Evolutionary conservation across 768 basidiomycete species (phyloP).

Genomic region (Panaeolus papilionaceus): DNA sequence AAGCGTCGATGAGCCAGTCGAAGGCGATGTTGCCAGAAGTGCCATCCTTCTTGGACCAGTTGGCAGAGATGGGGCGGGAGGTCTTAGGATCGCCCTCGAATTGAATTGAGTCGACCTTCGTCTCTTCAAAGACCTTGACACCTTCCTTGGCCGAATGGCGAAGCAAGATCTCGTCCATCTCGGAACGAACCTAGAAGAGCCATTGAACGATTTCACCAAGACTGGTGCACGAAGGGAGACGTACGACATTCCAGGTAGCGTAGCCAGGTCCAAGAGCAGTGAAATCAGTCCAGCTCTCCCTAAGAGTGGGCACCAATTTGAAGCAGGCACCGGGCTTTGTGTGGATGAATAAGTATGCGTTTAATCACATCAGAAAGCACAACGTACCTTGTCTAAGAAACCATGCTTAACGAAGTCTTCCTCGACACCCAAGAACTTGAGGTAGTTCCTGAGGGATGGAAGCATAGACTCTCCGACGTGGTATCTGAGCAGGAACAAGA

Average conservation of each 20-base stretch:
- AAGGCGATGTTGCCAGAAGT: conserved; percentile 52
- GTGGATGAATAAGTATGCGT: conserved; percentile 12
- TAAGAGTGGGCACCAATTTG: conserved; percentile 61
- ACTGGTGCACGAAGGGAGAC: conserved; percentile 27
- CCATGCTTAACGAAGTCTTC: conserved; percentile 36
- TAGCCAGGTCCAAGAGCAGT: conserved; percentile 54
- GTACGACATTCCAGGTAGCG: conserved; percentile 66
- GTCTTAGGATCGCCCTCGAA: conserved; percentile 42
- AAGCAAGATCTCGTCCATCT: conserved; percentile 65
- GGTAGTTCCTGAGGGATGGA: conserved; percentile 37
- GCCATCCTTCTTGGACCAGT: conserved; percentile 43
- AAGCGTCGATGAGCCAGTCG: conserved; percentile 68
- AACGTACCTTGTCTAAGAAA: conserved; percentile 35
- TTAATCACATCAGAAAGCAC: conserved; percentile 1
- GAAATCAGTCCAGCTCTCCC: conserved; percentile 69
- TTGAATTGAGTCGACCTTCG: conserved; percentile 49
- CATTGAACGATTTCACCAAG: not conserved
- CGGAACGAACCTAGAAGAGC: conserved; percentile 53
- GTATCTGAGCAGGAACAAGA: conserved; percentile 35
- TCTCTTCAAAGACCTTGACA: conserved; percentile 53
- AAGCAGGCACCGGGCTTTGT: conserved; percentile 63
- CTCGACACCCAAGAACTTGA: conserved; percentile 40
- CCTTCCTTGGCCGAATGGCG: conserved; percentile 57
- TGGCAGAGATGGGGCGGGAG: conserved; percentile 42
- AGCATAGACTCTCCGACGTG: conserved; percentile 46